Base-by-base conservation (phyloP, 2,329 filamentous ascomycete species). In the Metarhizium anisopliae region DNA sequence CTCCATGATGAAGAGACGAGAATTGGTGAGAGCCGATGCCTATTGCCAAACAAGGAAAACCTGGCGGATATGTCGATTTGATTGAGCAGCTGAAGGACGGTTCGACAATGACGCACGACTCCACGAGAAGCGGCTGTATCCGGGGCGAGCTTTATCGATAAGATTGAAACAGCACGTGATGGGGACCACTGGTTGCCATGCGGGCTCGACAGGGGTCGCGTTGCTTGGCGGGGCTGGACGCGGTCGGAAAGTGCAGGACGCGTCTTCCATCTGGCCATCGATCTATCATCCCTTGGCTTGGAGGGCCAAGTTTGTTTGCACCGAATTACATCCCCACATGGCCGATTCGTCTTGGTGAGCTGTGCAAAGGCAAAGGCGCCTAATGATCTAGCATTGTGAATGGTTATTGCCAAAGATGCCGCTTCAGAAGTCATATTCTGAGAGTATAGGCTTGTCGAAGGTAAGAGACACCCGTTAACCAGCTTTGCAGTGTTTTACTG, bases 371-470 rank as follows among this genome's bases (percentile, higher is more conserved):
- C 7, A 14, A 14, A 18, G 47, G 8, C 20, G 49, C 40, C 35
- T 36, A 54, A 64, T 61, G 55, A 56, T 40, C 55, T 57, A 55
- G 25, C 47, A 57, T 53, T 59, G 56, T 51, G 52, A 50, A 45
- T 35, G 29, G 40, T 47, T 36, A 43, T 51, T 52, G 51, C 45
- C 45, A 57, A 63, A 59, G 57, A 72, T 72, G 70, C 67, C 71
- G 65, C 66, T 75, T 47, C 67, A 73, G 63, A 74, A 74, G 60
- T 73, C 70, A n/a, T 71, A 70, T 58, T 74, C 73, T 58, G 71
- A 71, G 55, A 63, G 63, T 58, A 61, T 65, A 59, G 66, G 66
- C 50, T 59, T 64, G 29, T 61, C 63, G 50, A 72, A 67, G 62
- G 72, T 73, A 64, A 59, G 62, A 49, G 20, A 25, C 43, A 4